Percentiles rank a stretch among this genome's conserved stretches.
phyloP scores from a whole-genome alignment of 768 basidiomycete species.

The Naganishia randhawae region DNA sequence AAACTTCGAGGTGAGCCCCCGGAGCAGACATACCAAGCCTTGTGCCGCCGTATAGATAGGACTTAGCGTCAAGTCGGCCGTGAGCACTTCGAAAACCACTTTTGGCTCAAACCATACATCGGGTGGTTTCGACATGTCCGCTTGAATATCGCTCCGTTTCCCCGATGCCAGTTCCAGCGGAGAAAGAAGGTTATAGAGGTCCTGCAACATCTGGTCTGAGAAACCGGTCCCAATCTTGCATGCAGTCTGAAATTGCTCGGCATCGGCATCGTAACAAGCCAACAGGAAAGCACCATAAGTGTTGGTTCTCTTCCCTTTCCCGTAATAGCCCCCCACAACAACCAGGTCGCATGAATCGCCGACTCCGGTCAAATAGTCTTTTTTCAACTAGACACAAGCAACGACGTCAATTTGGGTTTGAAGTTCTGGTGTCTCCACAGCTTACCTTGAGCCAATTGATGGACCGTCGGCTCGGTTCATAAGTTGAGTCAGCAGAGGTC shows the following conservation, averaged over 20 bases:
- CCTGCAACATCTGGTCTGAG: conserved; percentile 79
- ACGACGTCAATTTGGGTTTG: neutral
- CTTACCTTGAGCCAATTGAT: conserved; percentile 92
- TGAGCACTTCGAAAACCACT: conserved; percentile 96
- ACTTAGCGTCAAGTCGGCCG: conserved; percentile 92
- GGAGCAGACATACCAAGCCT: conserved; percentile 63
- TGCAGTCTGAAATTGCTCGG: conserved; percentile 76
- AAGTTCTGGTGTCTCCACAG: neutral
- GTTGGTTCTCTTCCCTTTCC: conserved; percentile 94
- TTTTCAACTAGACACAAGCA: conserved; percentile 71
- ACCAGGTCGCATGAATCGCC: conserved; percentile 96
- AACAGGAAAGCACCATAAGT: conserved; percentile 97
- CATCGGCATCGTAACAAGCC: conserved; percentile 91
- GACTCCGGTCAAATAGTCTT: conserved; percentile 92
- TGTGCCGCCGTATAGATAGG: conserved; percentile 88
- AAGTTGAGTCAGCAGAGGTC: conserved; percentile 82
- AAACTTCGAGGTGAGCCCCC: neutral
- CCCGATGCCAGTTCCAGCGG: conserved; percentile 58
- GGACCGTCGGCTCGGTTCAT: conserved; percentile 90
- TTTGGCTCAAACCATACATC: conserved; percentile 98
- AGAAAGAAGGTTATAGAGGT: conserved; percentile 74
- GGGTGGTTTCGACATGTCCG: conserved; percentile 81
- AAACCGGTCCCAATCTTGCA: conserved; percentile 99
- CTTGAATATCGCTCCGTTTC: conserved; percentile 74
- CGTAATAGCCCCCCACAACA: conserved; percentile 95